These are phyloP conservation scores for Setomelanomma holmii DNA, from an alignment of 2,329 filamentous ascomycete genomes.

Conservation along the genomic window DNA sequence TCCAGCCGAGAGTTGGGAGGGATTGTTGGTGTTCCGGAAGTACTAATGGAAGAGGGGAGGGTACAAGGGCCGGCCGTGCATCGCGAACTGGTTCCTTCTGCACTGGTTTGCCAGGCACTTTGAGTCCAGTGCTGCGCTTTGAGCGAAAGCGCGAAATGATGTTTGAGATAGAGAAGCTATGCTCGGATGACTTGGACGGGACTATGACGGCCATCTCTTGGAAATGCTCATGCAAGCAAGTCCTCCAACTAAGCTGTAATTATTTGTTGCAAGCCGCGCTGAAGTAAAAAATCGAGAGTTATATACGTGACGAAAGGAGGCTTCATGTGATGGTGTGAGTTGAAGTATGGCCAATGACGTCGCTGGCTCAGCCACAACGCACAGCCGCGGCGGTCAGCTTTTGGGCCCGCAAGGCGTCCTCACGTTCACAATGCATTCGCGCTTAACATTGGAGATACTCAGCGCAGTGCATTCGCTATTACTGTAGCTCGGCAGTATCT, in stretches of 20 bases:
- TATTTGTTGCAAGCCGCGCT: too few species aligned
- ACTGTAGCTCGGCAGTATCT: slow-evolving; percentile 14
- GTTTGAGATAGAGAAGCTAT: slow-evolving; percentile 35
- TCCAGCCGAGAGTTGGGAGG: slow-evolving; percentile 45
- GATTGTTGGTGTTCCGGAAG: slow-evolving; percentile 40
- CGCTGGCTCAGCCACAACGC: slow-evolving; percentile 29
- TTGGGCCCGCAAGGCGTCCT: too few species aligned
- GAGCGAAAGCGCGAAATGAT: slow-evolving; percentile 37
- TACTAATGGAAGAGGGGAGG: slow-evolving; percentile 39
- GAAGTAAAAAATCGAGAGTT: too few species aligned
- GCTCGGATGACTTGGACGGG: slow-evolving; percentile 17
- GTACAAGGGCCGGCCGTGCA: slow-evolving; percentile 27
- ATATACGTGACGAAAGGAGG: too few species aligned
- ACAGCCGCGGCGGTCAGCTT: slow-evolving; percentile 26
- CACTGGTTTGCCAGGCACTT: background rate
- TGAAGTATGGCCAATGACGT: slow-evolving; percentile 8
- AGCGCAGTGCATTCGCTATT: background rate
- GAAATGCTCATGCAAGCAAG: too few species aligned
- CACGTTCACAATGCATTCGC: slow-evolving; percentile 3
- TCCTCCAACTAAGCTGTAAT: too few species aligned
- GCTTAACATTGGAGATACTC: background rate
- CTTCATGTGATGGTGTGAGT: background rate
- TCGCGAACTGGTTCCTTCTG: slow-evolving; percentile 10
- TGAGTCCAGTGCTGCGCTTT: slow-evolving; percentile 15
- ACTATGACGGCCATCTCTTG: slow-evolving; percentile 34